Evolutionary conservation across 805 yeast genomes (phyloP).

Genomic region (Suhomyces prunicola): DNA sequence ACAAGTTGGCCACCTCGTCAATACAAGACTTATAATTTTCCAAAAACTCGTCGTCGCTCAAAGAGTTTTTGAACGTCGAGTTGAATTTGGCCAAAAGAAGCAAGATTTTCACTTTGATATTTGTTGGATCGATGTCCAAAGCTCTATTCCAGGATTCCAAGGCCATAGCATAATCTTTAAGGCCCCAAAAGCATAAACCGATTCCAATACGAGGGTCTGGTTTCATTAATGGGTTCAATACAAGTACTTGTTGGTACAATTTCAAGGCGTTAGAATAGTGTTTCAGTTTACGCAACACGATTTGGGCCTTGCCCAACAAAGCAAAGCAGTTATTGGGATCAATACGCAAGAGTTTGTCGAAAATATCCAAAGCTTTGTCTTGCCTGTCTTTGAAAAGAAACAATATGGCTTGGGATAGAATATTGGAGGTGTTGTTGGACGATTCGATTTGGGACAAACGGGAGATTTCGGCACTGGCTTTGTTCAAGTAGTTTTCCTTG

Average conservation of each 20-base stretch:
- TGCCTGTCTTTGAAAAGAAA: conserved; percentile 55
- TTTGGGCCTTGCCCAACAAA: conserved; percentile 78
- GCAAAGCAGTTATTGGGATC: conserved; percentile 71
- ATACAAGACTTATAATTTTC: conserved; percentile 59
- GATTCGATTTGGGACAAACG: conserved; percentile 11
- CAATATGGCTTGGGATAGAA: conserved; percentile 68
- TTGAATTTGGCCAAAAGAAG: conserved; percentile 69
- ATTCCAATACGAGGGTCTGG: conserved; percentile 96
- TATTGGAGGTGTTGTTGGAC: conserved; percentile 34
- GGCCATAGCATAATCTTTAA: conserved; percentile 78
- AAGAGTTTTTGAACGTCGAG: conserved; percentile 52
- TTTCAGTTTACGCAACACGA: conserved; percentile 62
- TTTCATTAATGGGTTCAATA: conserved; percentile 68
- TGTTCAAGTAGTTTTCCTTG: conserved; percentile 19
- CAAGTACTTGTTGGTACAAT: conserved; percentile 77
- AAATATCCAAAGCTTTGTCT: conserved; percentile 68
- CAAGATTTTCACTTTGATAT: conserved; percentile 60
- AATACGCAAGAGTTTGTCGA: conserved; percentile 56
- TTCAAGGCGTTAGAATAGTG: conserved; percentile 73
- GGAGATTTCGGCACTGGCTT: conserved; percentile 22
- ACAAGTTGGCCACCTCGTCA: conserved; percentile 38
- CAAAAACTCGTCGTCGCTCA: conserved; percentile 60
- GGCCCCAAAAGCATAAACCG: conserved; percentile 90
- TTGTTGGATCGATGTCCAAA: conserved; percentile 59
- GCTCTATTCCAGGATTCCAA: conserved; percentile 78